phyloP scores from a whole-genome alignment of 768 basidiomycete species.

The Collybiopsis confluens region DNA sequence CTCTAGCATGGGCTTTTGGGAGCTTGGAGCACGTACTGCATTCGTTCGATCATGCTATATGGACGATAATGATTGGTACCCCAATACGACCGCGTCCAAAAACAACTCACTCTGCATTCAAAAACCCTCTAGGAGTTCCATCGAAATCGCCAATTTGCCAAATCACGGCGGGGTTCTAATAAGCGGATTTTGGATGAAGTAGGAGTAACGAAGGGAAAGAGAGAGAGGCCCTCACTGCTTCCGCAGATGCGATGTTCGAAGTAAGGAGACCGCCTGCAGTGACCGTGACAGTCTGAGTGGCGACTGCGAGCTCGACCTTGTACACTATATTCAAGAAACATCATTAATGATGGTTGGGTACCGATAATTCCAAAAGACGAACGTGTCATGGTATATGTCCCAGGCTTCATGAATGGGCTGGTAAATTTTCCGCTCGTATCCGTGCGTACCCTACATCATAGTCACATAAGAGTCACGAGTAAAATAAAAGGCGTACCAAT shows the following conservation, averaged over 20 bases:
- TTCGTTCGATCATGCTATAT: constrained; percentile 28
- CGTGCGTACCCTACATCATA: constrained; percentile 22
- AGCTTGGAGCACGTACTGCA: constrained; percentile 25
- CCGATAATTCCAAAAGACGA: constrained; percentile 3
- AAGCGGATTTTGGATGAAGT: not conserved
- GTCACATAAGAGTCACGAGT: not conserved
- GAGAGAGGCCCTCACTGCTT: constrained; percentile 17
- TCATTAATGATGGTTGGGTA: not conserved
- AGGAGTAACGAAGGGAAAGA: not conserved
- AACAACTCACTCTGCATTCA: constrained; percentile 30
- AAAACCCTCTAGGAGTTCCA: constrained; percentile 31
- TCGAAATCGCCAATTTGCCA: constrained; percentile 36
- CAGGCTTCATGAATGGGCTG: constrained; percentile 39
- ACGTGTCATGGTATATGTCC: constrained; percentile 41
- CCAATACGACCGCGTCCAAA: not conserved
- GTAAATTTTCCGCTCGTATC: constrained; percentile 27
- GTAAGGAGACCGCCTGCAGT: constrained; percentile 18
- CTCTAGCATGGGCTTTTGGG: too few species aligned
- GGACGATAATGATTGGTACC: not conserved
- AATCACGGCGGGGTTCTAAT: constrained; percentile 23
- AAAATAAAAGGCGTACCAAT: constrained; percentile 20
- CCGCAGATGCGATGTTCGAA: constrained; percentile 27
- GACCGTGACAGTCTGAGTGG: constrained; percentile 2
- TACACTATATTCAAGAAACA: constrained; percentile 23
- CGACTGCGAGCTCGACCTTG: constrained; percentile 19